A percentile compares a stretch with the other conserved stretches of the same genome.
phyloP scores from a whole-genome alignment of 805 yeast species.

The Ogataea ganodermae region DNA sequence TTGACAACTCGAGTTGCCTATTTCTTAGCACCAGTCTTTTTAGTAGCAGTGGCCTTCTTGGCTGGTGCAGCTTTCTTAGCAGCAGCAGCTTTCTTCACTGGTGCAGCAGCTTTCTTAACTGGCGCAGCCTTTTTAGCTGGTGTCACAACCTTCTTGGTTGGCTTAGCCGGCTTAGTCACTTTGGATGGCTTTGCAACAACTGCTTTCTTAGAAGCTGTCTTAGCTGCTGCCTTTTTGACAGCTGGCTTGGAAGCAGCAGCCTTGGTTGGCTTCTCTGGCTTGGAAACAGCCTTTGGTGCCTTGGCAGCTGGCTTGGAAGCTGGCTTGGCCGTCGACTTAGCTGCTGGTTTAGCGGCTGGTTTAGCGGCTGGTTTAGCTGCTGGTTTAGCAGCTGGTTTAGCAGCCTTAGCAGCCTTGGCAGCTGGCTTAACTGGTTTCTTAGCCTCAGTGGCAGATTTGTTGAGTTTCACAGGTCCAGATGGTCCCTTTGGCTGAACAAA shows the following conservation, averaged over 20 bases:
- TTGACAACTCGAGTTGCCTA: conserved; percentile 2
- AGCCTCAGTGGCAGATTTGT: conserved; percentile 40
- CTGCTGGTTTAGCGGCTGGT: conserved; percentile 19
- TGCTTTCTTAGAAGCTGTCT: conserved; percentile 32
- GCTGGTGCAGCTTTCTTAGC: conserved; percentile 32
- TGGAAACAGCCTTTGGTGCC: conserved; percentile 31
- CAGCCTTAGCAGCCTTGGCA: conserved; percentile 15
- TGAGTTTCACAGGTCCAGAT: conserved; percentile 78
- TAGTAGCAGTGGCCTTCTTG: conserved; percentile 18
- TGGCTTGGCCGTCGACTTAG: conserved; percentile 32
- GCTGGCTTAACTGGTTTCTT: conserved; percentile 33
- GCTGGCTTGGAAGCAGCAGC: conserved; percentile 30
- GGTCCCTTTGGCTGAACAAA: conserved; percentile 88
- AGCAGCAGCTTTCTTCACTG: conserved; percentile 29
- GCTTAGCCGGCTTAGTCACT: conserved; percentile 18
- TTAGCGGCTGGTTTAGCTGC: conserved; percentile 27
- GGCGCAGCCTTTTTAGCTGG: conserved; percentile 30
- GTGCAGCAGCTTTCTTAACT: conserved; percentile 4
- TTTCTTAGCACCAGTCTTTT: conserved; percentile 14
- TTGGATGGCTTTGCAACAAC: conserved; percentile 26
- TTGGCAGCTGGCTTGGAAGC: conserved; percentile 31
- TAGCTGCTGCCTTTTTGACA: conserved; percentile 31
- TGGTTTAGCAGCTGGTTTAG: conserved; percentile 29
- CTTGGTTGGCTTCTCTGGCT: conserved; percentile 27
- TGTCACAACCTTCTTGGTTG: conserved; percentile 22